Base-by-base conservation (phyloP, 1,139 yeast genomes). In the Taphrina flavorubra region DNA sequence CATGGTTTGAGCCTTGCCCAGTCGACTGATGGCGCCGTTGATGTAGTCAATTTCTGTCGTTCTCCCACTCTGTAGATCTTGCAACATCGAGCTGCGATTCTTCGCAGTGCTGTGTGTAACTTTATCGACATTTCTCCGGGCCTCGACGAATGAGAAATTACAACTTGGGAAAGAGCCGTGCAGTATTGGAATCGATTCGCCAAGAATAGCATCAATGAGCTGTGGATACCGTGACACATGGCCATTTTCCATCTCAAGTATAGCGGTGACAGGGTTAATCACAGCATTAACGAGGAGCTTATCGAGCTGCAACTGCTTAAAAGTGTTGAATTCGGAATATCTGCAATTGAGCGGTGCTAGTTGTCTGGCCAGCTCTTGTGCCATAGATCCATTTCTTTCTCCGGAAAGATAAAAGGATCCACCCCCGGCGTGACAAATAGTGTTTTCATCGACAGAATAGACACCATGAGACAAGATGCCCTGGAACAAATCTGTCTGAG, bases 401-500 rank as follows among this genome's bases (percentile, higher is more conserved):
- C 25, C 11, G 6, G 67, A 39, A 1, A 65, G 51, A 20, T 13
- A 3, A 68, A 90, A 77, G 59, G 81, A 81, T 0, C 92, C 96
- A 40, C 77, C 77, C 0, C 92, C 94, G 7, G 88, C 91, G 77
- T 88, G 95, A 55, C 85, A 84, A 70, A 82, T 85, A 68, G 68
- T 74, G 75, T 75, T 36, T 56, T 67, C 8, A 77, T 74, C 36
- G 64, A 69, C 14, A 69, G 81, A 79, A 73, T 82, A 83, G 2
- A 89, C 91, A 2, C 97, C 98, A 77, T 92, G 97, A 1, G 91
- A 84, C 51, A 88, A 87, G 16, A 92, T 86, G 59, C 92, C 97
- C 75, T 87, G 88, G 74, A 82, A 85, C 8, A 92, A 75, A 18
- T 79, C 80, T 18, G 96, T 97, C 68, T 86, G 76, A 1, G 74